Evolutionary conservation across 345 rosid genomes (phyloP).

Genomic region (Hypericum perforatum): DNA sequence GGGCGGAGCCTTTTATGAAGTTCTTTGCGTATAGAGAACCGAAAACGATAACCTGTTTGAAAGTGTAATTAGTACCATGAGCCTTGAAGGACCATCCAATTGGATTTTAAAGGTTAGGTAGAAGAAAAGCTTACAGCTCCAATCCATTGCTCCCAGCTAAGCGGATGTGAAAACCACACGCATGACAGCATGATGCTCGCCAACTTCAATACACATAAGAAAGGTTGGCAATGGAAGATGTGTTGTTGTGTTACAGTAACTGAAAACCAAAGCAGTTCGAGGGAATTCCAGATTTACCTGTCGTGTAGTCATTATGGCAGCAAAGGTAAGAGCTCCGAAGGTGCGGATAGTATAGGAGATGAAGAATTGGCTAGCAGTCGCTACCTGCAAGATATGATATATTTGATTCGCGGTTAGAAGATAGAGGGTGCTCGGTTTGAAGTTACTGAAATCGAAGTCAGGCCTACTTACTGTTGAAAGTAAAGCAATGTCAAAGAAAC

Average conservation of each 20-base stretch:
- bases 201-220: slow-evolving; percentile 37
- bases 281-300: slow-evolving; percentile 40
- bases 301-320: slow-evolving; percentile 92
- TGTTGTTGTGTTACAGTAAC: too few species aligned
- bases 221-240: background rate
- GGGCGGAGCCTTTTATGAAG: slow-evolving; percentile 32
- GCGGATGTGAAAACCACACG: slow-evolving; percentile 80
- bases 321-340: slow-evolving; percentile 89
- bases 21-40: slow-evolving; percentile 61
- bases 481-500: slow-evolving; percentile 56
- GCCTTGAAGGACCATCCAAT: background rate
- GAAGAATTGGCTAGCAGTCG: slow-evolving; percentile 82
- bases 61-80: slow-evolving; percentile 8
- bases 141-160: slow-evolving; percentile 81
- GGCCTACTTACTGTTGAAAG: slow-evolving; percentile 66
- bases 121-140: slow-evolving; percentile 56
- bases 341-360: slow-evolving; percentile 89
- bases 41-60: slow-evolving; percentile 53
- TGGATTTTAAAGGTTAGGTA: too few species aligned
- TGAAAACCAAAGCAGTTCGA: background rate
- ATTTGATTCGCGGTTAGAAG: background rate
- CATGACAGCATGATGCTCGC: slow-evolving; percentile 88
- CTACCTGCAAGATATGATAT: slow-evolving; percentile 49
- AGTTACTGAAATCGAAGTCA: background rate
- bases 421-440: background rate